Percentiles rank a stretch among this genome's conserved stretches.
Evolutionary conservation across 179 eudicot species (phyloP).

Genomic region (Heliamphora pulchella): DNA sequence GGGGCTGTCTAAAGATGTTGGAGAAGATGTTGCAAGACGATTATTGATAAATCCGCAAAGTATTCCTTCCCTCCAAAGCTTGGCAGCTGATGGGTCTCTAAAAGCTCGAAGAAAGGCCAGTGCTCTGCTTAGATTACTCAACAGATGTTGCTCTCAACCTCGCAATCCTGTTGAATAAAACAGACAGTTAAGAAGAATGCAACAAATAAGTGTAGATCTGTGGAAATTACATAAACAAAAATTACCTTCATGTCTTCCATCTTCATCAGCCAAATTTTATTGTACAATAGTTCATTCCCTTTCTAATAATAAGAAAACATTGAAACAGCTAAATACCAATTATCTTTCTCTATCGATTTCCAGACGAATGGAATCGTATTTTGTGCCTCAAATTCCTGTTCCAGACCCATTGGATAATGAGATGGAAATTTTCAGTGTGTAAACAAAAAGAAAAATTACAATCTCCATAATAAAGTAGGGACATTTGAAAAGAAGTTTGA

Average conservation of each 20-base stretch:
- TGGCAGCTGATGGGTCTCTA: conserved; percentile 39
- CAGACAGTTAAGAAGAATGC: not conserved
- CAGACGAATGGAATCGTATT: no score
- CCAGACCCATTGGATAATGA: not conserved
- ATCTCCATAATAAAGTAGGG: not conserved
- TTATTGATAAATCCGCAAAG: conserved; percentile 42
- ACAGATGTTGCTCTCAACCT: conserved; percentile 42
- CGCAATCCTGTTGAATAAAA: conserved; percentile 22
- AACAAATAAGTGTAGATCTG: conserved; percentile 13
- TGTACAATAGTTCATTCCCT: not conserved
- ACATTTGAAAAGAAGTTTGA: not conserved
- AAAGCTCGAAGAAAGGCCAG: conserved; percentile 52
- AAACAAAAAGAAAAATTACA: not conserved
- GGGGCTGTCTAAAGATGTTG: conserved; percentile 50
- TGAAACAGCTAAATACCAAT: not conserved
- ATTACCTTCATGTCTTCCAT: not conserved
- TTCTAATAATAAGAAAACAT: not conserved
- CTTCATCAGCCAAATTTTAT: not conserved
- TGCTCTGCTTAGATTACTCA: conserved; percentile 47
- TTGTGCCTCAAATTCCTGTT: no score
- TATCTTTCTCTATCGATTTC: no score
- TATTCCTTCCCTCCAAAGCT: conserved; percentile 43
- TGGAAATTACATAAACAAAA: not conserved
- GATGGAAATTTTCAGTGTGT: no score
- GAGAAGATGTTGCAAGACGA: conserved; percentile 43